Base-by-base conservation (phyloP, 768 basidiomycete species). In the Russula ochroleuca region DNA sequence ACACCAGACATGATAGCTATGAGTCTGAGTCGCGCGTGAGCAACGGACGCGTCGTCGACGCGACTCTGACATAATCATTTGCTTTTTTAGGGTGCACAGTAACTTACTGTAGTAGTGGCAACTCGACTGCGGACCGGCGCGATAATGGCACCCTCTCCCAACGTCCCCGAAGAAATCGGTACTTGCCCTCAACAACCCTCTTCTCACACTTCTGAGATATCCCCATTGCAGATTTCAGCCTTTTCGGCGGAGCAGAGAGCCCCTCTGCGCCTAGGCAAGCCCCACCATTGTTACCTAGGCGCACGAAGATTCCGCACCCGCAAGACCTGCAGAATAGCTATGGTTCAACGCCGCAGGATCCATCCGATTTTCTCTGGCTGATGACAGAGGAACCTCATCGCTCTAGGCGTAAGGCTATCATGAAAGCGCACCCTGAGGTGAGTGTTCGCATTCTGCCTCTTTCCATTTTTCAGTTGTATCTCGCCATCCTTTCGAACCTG, bases 331-430 rank as follows among this genome's bases (percentile, higher is more conserved):
- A 77, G 10, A 72, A 71, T 45, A 73, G 75, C 3, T 74, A 81
- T 69, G 73, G 78, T 21, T 79, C 75, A 6, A 84, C 84, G 2
- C 87, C 88, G 0, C 85, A 86, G 72, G 86, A 94, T 70, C 88
- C 91, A 1, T 74, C 79, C 0, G 96, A 98, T 69, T 98, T 97
- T 70, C 79, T 98, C 35, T 99, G 97, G 97, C 72, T 95, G 50
- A 91, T 98, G 87, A 97, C 93, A 0, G 97, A 99, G 75, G 97
- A 99, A 72, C 97, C 97, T 3, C 97, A 99, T 75, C 84, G 96
- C 55, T 85, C 86, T 17, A 78, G 97, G 59, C 78, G 97, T 62
- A 86, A 85, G 77, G 88, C 84, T 8, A 98, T 99, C 65, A 82
- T 98, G 79, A 95, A 95, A 70, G 88, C 90, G 0, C 94, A 98